Evolutionary conservation across 1,139 yeast genomes (phyloP).

Genomic region (Candida freyschussii): DNA sequence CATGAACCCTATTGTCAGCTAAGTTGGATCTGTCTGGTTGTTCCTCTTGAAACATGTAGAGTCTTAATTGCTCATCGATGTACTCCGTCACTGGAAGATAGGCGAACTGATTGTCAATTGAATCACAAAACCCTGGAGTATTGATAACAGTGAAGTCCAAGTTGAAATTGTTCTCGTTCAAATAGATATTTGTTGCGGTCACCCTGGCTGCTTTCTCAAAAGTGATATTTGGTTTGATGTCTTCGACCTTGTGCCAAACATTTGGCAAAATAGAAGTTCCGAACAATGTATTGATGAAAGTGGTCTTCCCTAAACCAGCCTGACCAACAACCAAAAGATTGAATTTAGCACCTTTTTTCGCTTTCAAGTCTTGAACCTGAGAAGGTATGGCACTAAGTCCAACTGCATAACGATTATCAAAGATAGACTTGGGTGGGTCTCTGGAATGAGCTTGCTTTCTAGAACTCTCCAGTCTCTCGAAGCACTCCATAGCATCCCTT

Average conservation of each 20-base stretch:
- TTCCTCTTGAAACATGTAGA: conserved; percentile 58
- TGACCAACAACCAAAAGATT: conserved; percentile 58
- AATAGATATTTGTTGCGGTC: conserved; percentile 35
- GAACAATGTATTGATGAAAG: conserved; percentile 57
- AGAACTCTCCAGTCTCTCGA: too few species aligned
- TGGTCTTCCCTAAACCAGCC: conserved; percentile 46
- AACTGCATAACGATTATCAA: too few species aligned
- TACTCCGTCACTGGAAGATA: conserved; percentile 57
- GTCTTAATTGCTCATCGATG: conserved; percentile 57
- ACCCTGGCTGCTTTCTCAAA: conserved; percentile 34
- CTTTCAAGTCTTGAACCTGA: conserved; percentile 27
- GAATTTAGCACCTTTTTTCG: conserved; percentile 47
- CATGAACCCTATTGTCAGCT: conserved; percentile 64
- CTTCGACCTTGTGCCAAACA: conserved; percentile 19
- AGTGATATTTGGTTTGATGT: conserved; percentile 7
- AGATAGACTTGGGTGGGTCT: too few species aligned
- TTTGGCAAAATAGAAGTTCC: conserved; percentile 27
- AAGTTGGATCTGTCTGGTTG: conserved; percentile 57
- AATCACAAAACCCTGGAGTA: conserved; percentile 82
- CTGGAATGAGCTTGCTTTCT: too few species aligned
- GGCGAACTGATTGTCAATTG: conserved; percentile 49
- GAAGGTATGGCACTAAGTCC: conserved; percentile 27
- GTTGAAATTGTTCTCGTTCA: conserved; percentile 48
- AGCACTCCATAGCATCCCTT: too few species aligned
- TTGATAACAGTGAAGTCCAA: conserved; percentile 54